Evolutionary conservation across 345 rosid genomes (phyloP).

Genomic region (Dipteronia dyeriana): DNA sequence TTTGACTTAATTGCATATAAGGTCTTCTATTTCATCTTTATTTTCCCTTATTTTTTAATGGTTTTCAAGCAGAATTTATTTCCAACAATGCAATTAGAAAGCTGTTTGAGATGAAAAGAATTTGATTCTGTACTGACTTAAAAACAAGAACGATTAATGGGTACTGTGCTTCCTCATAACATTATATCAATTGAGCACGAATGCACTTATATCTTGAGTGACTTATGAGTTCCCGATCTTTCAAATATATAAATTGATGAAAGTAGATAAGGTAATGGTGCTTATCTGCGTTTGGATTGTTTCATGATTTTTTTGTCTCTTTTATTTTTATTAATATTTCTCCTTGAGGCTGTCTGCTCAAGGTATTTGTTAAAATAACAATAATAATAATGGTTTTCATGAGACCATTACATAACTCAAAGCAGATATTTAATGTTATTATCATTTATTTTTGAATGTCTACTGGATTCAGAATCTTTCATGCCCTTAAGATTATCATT

Average conservation of each 20-base stretch:
- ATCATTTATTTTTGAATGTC: neutral
- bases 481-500: neutral
- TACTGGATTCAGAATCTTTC: neutral
- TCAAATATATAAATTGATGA: neutral
- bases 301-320: neutral
- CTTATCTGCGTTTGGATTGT: neutral
- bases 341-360: neutral
- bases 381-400: neutral
- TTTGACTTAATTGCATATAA: constrained; percentile 9
- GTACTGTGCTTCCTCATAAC: neutral
- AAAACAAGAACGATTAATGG: neutral
- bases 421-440: neutral
- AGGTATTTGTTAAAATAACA: neutral
- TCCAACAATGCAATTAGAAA: neutral
- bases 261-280: neutral
- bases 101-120: neutral
- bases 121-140: neutral
- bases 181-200: neutral
- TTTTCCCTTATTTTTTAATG: neutral
- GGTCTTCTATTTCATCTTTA: neutral
- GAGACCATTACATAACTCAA: neutral
- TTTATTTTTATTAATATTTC: neutral
- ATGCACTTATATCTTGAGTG: neutral
- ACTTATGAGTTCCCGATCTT: neutral
- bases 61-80: constrained; percentile 9